These are phyloP conservation scores for Venturia aucupariae DNA, from an alignment of 2,329 filamentous ascomycete species.

Conservation along the genomic window DNA sequence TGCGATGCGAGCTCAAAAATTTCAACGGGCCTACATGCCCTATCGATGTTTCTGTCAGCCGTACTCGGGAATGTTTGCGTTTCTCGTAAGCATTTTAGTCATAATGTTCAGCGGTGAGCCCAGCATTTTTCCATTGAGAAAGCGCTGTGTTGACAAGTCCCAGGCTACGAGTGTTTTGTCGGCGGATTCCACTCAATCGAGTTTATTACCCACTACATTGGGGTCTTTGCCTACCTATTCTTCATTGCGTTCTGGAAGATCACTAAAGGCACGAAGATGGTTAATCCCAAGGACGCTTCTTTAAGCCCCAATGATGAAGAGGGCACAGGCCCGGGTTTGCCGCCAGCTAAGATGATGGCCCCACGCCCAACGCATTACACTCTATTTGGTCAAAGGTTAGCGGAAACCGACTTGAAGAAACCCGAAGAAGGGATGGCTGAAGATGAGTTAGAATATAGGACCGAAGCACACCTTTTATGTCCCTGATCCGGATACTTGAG, in stretches of 20 bases:
- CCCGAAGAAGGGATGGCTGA: neutral
- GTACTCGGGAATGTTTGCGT: constrained; percentile 30
- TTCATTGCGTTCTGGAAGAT: constrained; percentile 14
- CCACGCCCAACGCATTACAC: neutral
- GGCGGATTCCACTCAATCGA: constrained; percentile 4
- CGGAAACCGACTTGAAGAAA: neutral
- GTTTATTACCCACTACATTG: constrained; percentile 21
- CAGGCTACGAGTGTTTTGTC: constrained; percentile 16
- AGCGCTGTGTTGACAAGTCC: neutral
- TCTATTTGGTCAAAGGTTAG: neutral
- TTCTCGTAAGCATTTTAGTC: constrained; percentile 23
- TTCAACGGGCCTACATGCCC: constrained; percentile 27
- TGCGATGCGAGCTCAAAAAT: constrained; percentile 30
- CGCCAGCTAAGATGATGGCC: neutral
- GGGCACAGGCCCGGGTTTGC: neutral
- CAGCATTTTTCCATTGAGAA: neutral
- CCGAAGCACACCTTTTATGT: neutral
- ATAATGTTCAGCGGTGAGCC: constrained; percentile 14
- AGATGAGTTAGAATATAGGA: neutral
- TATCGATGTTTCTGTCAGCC: constrained; percentile 33
- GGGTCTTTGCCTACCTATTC: constrained; percentile 24
- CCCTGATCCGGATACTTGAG: neutral
- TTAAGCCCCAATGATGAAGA: constrained; percentile 7
- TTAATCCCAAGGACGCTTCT: constrained; percentile 12
- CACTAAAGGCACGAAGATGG: constrained; percentile 8